Evolutionary conservation across 305 asterid genomes (phyloP).

Genomic region (Solanum hybrid): DNA sequence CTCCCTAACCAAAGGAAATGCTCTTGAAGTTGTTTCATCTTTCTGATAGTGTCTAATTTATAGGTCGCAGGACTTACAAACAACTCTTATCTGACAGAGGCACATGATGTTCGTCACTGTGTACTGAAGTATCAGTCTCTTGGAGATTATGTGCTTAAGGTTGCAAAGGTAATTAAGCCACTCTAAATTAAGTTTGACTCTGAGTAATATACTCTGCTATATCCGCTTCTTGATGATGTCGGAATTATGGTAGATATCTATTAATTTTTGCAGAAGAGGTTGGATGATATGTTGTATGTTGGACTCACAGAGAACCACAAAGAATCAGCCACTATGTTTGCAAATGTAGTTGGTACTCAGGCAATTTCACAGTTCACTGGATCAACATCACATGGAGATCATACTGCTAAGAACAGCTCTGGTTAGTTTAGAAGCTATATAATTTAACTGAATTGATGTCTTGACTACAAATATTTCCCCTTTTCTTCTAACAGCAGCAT

Average conservation of each 20-base stretch:
- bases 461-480: neutral
- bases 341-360: conserved; percentile 89
- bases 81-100: conserved; percentile 60
- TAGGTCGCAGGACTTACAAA: conserved; percentile 96
- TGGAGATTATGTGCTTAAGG: conserved; percentile 77
- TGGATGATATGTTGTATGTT: conserved; percentile 79
- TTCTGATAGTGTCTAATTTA: conserved; percentile 6
- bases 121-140: conserved; percentile 59
- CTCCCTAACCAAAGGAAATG: neutral
- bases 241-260: conserved; percentile 22
- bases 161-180: conserved; percentile 70
- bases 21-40: conserved; percentile 3
- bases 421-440: conserved; percentile 28
- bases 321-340: conserved; percentile 89
- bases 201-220: neutral
- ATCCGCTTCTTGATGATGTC: conserved; percentile 18
- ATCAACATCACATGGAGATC: conserved; percentile 26
- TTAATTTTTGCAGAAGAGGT: conserved; percentile 68
- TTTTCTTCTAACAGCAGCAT: neutral
- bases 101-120: conserved; percentile 90
- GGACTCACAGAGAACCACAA: conserved; percentile 91
- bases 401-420: conserved; percentile 24
- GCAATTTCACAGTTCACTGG: conserved; percentile 63
- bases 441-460: neutral
- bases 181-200: conserved; percentile 5